Conservation (phyloP, 192 early-diverging fungal genomes). For the Backusella westeae region DNA sequence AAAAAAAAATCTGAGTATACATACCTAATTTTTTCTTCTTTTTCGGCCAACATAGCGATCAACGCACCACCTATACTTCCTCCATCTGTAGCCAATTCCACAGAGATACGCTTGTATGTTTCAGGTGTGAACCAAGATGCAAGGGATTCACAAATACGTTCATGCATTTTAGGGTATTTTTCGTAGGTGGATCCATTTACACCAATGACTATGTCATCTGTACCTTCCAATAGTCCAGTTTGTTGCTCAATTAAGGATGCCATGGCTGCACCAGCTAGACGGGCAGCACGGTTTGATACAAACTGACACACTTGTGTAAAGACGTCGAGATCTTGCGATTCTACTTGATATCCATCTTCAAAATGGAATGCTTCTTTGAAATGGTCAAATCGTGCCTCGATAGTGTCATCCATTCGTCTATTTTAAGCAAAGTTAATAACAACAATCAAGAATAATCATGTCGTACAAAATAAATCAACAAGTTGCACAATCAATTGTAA, state of each 20-base stretch:
- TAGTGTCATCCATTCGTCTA: constrained; percentile 51
- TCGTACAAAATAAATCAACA: background rate
- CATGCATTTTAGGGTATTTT: constrained; percentile 82
- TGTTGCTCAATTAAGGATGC: constrained; percentile 51
- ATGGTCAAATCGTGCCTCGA: constrained; percentile 37
- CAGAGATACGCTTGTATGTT: constrained; percentile 62
- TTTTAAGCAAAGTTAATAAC: constrained; percentile 63
- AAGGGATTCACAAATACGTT: constrained; percentile 72
- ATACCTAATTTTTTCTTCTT: constrained; percentile 10
- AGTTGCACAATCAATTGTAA: background rate
- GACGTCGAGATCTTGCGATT: constrained; percentile 60
- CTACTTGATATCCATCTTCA: constrained; percentile 43
- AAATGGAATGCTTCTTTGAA: constrained; percentile 8
- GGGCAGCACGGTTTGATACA: constrained; percentile 82
- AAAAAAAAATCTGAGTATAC: background rate
- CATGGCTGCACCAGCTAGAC: constrained; percentile 69
- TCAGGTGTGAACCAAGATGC: constrained; percentile 71
- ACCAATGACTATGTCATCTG: constrained; percentile 70
- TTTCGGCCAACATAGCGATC: constrained; percentile 53
- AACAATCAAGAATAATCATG: background rate
- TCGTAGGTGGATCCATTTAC: constrained; percentile 92
- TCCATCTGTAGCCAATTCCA: constrained; percentile 74
- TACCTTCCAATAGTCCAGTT: constrained; percentile 13
- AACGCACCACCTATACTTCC: constrained; percentile 76
- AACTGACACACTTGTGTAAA: constrained; percentile 67